These are phyloP conservation scores for Coemansia sp. DNA, from an alignment of 192 early-diverging fungal genomes.

Conservation along the genomic window DNA sequence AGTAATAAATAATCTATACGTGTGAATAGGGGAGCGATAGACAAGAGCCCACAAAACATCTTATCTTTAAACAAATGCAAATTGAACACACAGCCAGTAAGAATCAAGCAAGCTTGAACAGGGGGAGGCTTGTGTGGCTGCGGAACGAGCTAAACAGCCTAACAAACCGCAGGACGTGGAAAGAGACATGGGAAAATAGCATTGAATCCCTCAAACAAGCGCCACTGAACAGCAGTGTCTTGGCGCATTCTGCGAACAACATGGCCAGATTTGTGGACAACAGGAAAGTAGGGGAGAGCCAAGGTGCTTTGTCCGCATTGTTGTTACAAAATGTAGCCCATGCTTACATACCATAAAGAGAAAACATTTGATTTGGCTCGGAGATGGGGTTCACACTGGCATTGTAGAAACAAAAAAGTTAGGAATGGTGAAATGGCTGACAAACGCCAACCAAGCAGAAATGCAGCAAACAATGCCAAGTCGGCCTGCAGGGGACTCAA, in stretches of 20 bases:
- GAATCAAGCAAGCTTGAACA: not conserved
- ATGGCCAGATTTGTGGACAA: not conserved
- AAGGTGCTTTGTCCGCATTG: not conserved
- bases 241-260: not conserved
- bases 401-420: slow-evolving; percentile 9
- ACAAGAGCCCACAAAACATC: no score
- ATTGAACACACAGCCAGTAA: not conserved
- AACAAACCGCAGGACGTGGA: not conserved
- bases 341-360: not conserved
- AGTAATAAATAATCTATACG: not conserved
- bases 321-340: not conserved
- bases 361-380: not conserved
- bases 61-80: no score
- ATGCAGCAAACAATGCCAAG: slow-evolving; percentile 1
- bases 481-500: not conserved
- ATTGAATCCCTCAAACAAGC: slow-evolving; percentile 2
- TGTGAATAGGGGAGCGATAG: not conserved
- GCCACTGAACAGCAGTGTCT: not conserved
- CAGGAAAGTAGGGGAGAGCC: not conserved
- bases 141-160: slow-evolving; percentile 7
- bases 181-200: slow-evolving; percentile 2
- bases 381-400: not conserved
- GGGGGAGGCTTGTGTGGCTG: slow-evolving; percentile 9
- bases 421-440: not conserved
- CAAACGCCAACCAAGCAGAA: slow-evolving; percentile 1